These are phyloP conservation scores for Kentomonas sorsogonicus DNA, from an alignment of 208 protist genomes.

Conservation along the genomic window DNA sequence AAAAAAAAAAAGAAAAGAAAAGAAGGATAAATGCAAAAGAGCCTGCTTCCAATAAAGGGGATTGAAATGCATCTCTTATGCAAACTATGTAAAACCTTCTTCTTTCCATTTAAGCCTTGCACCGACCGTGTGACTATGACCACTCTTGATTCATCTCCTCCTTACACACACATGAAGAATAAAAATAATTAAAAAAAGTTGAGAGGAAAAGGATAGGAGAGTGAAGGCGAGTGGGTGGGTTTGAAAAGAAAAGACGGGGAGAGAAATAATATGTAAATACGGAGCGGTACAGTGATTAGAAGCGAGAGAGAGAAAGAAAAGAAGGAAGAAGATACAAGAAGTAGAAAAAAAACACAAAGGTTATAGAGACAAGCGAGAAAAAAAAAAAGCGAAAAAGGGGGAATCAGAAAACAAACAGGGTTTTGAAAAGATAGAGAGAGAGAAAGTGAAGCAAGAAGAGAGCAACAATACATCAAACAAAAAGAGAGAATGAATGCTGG, in stretches of 20 bases:
- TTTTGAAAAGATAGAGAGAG: slow-evolving; percentile 14
- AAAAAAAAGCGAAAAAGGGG: slow-evolving; percentile 10
- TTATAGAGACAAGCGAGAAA: slow-evolving; percentile 6
- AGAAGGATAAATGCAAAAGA: slow-evolving; percentile 12
- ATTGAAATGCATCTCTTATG: too few species aligned
- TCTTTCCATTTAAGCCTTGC: slow-evolving; percentile 3
- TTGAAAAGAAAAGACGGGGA: too few species aligned
- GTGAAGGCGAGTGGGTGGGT: too few species aligned
- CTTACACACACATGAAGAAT: too few species aligned
- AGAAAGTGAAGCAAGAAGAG: background rate
- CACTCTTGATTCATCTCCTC: too few species aligned
- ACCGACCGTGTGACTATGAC: too few species aligned
- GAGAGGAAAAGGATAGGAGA: too few species aligned
- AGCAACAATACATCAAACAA: slow-evolving; percentile 10
- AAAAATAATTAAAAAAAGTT: too few species aligned
- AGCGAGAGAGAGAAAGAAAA: slow-evolving; percentile 6
- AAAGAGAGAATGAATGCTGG: background rate
- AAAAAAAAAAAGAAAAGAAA: slow-evolving; percentile 7
- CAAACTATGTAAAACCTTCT: too few species aligned
- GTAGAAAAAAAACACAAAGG: slow-evolving; percentile 1
- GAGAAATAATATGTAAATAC: too few species aligned
- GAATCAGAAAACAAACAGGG: background rate
- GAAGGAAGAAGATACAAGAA: background rate
- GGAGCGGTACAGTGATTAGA: too few species aligned
- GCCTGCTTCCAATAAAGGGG: too few species aligned